Base-by-base conservation (phyloP, 2,329 filamentous ascomycete genomes). In the Penicillium brevicompactum region DNA sequence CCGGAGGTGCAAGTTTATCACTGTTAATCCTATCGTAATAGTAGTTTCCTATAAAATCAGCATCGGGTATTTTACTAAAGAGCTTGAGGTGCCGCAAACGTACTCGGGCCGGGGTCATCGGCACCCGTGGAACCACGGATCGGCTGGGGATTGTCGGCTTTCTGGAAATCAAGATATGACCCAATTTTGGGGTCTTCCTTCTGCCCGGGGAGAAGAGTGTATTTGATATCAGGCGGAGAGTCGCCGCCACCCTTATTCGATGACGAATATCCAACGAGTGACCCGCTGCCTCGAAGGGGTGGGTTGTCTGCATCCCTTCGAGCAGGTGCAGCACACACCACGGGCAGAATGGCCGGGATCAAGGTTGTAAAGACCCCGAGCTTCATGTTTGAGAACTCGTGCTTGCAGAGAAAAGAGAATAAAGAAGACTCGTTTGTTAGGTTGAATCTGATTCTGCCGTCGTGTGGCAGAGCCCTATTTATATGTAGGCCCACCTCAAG, bases 1-100 rank as follows among this genome's bases (percentile, higher is more conserved):
- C 77, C 0, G 83, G 84, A 0, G 82, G 80, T 1, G 82, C 82
- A 38, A 78, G 78, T 14, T 80, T 70, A 59, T 86, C 82, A 5
- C 81, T 80, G 59, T 85, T 84, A 18, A 82, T 70, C 57, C 75
- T 79, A 62, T 85, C 80, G 48, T 84, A 81, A 38, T 73, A 72
- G 43, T 76, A 75, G 2, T 79, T 80, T 18, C 71, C 75, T 76
- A 8, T 5, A 22, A 2, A 2, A 41, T 64, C 7, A 62, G 38
- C 11, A 14, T 11, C 2, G 7, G 5, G 5, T n/a, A 22, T 16
- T 24, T 8, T 6, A 14, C 13, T 5, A 3, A 16, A 22, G 24
- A 27, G 11, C 41, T 5, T 2, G 11, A 4, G 5, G 16, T 8
- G 7, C 34, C 41, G 7, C 2, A 13, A 8, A 65, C 67, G 49